These are phyloP conservation scores for Exserohilum turcica DNA, from an alignment of 2,329 filamentous ascomycete genomes.

Conservation along the genomic window DNA sequence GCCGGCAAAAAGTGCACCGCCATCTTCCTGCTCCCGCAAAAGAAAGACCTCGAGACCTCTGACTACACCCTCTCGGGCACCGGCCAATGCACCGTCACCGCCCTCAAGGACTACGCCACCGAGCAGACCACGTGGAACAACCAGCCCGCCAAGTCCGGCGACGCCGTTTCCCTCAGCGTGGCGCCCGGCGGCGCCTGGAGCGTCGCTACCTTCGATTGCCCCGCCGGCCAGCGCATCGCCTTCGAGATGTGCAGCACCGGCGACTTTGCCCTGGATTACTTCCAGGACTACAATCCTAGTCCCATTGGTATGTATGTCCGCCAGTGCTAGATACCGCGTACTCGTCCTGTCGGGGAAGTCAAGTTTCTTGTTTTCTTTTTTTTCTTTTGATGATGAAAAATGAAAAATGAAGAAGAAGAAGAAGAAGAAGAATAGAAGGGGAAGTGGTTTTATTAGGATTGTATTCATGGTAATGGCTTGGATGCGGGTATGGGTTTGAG, in stretches of 20 bases:
- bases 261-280: constrained; percentile 61
- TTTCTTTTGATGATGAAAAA: too few relatives aligned
- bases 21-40: constrained; percentile 67
- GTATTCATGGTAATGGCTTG: too few relatives aligned
- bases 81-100: constrained; percentile 60
- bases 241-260: constrained; percentile 60
- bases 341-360: too few relatives aligned
- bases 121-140: constrained; percentile 60
- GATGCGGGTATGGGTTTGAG: not conserved
- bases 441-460: too few relatives aligned
- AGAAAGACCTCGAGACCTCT: constrained; percentile 64
- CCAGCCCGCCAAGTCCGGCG: constrained; percentile 54
- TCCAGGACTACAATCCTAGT: constrained; percentile 66
- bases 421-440: too few relatives aligned
- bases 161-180: constrained; percentile 49
- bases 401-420: too few relatives aligned
- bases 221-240: constrained; percentile 57
- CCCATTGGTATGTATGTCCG: constrained; percentile 48
- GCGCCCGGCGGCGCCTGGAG: constrained; percentile 60
- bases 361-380: too few relatives aligned
- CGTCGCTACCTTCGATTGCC: constrained; percentile 60
- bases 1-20: constrained; percentile 65
- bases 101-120: constrained; percentile 55
- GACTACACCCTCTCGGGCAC: constrained; percentile 60
- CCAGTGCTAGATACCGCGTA: constrained; percentile 28